Evolutionary conservation across 148 eudicot species (phyloP).

Genomic region (Heliamphora exappendiculata): DNA sequence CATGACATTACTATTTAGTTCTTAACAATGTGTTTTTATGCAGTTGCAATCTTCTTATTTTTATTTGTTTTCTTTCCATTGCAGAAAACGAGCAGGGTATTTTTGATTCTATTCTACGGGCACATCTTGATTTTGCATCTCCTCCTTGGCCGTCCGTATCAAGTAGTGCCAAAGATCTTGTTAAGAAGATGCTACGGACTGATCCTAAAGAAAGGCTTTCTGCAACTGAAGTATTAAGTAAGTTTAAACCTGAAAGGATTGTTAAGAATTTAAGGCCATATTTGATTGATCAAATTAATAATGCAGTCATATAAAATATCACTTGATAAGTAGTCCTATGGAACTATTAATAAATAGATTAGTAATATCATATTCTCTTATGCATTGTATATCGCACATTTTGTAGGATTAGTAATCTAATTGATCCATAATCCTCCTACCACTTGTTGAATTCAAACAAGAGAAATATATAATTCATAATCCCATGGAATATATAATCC

Average conservation of each 20-base stretch:
- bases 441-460: too few relatives aligned
- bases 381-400: too few relatives aligned
- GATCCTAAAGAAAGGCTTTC: constrained; percentile 88
- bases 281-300: too few relatives aligned
- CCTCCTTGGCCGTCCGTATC: constrained; percentile 97
- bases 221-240: constrained; percentile 80
- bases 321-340: too few relatives aligned
- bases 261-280: neutral
- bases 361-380: too few relatives aligned
- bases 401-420: too few relatives aligned
- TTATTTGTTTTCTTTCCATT: constrained; percentile 9
- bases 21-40: neutral
- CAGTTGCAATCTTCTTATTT: constrained; percentile 2
- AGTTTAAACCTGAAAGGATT: constrained; percentile 14
- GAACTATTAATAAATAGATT: too few relatives aligned
- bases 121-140: constrained; percentile 78
- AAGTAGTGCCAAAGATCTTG: constrained; percentile 88
- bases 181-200: constrained; percentile 75
- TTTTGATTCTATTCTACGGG: constrained; percentile 73
- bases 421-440: too few relatives aligned
- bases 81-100: constrained; percentile 92
- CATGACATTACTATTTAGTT: neutral
- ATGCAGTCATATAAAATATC: too few relatives aligned
- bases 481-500: too few relatives aligned
- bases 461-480: too few relatives aligned